phyloP scores from a whole-genome alignment of 208 protist species.

The Balamuthia mandrillaris region DNA sequence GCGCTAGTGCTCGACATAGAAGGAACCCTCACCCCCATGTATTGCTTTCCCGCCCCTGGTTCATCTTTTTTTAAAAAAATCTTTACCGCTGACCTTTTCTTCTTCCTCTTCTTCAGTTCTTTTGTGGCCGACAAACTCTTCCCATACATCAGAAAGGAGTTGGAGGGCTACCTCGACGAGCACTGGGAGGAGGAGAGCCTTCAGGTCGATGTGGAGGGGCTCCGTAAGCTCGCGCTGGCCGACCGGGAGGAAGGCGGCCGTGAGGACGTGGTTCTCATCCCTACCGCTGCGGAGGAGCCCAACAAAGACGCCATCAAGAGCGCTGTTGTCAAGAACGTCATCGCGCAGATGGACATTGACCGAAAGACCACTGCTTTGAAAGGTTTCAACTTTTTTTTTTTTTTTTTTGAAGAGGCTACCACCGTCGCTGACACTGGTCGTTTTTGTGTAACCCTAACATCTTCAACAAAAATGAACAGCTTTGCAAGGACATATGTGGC shows the following conservation, averaged over 20 bases:
- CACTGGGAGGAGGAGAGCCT: conserved; percentile 19
- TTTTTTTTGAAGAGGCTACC: neutral
- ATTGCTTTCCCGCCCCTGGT: neutral
- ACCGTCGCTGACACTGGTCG: neutral
- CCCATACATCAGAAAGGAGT: conserved; percentile 50
- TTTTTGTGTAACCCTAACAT: too few species aligned
- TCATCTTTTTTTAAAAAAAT: neutral
- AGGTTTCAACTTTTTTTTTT: neutral
- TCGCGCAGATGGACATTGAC: conserved; percentile 56
- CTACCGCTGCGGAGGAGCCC: neutral
- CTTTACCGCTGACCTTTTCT: neutral
- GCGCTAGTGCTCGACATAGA: conserved; percentile 73
- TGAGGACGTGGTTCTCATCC: neutral
- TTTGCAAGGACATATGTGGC: conserved; percentile 77
- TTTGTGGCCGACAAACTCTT: conserved; percentile 76
- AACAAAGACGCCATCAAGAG: neutral
- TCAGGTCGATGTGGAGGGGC: neutral
- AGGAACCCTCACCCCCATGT: conserved; percentile 79
- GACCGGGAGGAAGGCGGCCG: neutral
- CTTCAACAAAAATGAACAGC: too few species aligned
- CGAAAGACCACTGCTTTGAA: conserved; percentile 72
- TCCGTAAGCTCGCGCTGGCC: neutral
- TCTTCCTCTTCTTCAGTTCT: neutral
- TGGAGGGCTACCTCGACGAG: conserved; percentile 36
- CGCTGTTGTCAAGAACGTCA: neutral